A percentile compares a stretch with the other conserved stretches of the same genome.
Conservation (phyloP, 2,329 filamentous ascomycete species). For the Calonectria leucothoes region DNA sequence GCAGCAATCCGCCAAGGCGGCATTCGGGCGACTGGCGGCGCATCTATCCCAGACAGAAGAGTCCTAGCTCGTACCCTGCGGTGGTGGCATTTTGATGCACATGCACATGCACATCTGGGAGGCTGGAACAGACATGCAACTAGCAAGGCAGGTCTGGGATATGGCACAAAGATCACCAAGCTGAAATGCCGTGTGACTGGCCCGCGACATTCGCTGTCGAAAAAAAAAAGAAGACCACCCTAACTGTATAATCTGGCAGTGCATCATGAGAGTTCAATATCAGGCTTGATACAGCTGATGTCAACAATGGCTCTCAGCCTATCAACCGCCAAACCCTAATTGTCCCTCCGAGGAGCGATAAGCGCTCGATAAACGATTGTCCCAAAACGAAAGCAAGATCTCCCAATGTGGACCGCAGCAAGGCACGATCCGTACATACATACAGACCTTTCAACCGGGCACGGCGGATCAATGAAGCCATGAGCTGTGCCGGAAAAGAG, state of each 20-base stretch:
- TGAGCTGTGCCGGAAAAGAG: conserved; percentile 1
- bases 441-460: not conserved
- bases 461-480: not conserved
- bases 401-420: not conserved
- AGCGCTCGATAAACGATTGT: not conserved
- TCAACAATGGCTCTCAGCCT: not conserved
- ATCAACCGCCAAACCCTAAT: not conserved
- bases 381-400: not conserved
- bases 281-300: not conserved
- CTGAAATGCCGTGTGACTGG: not conserved
- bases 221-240: not conserved
- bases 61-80: not conserved
- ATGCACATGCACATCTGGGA: not conserved
- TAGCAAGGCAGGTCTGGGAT: not conserved
- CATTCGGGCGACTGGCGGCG: not conserved
- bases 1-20: not conserved
- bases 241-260: not conserved
- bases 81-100: not conserved
- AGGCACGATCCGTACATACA: not conserved
- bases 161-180: not conserved
- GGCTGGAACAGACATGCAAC: not conserved
- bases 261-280: not conserved
- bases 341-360: not conserved
- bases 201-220: not conserved
- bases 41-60: not conserved